Evolutionary conservation across 108 stramenopile species (phyloP).

Genomic region (Cyclostephanos invisitatus): DNA sequence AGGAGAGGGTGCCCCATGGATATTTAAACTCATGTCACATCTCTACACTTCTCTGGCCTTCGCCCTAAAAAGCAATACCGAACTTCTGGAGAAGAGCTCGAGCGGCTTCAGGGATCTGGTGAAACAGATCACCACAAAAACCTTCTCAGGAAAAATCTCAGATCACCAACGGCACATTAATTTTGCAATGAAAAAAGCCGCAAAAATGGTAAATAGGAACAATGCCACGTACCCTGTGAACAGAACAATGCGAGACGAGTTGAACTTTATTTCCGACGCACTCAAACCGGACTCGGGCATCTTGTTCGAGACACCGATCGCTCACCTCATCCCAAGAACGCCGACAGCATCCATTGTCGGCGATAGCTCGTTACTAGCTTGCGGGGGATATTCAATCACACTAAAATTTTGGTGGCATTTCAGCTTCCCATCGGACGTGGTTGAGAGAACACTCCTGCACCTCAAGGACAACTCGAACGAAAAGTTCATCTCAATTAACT

Average conservation of each 20-base stretch:
- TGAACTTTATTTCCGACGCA: not conserved
- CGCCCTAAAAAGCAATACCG: slow-evolving; percentile 1
- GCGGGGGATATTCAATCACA: not conserved
- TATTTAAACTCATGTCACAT: slow-evolving; percentile 15
- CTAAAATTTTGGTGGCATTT: slow-evolving; percentile 19
- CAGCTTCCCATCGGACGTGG: slow-evolving; percentile 1
- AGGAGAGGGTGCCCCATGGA: slow-evolving; percentile 12
- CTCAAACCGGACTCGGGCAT: not conserved
- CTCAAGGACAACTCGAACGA: not conserved
- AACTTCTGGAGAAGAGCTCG: not conserved
- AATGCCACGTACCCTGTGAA: not conserved
- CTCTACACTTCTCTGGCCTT: slow-evolving; percentile 17
- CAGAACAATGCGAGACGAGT: slow-evolving; percentile 11
- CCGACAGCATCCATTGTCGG: not conserved
- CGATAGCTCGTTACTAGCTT: not conserved
- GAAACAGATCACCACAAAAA: not conserved
- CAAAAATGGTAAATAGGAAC: not conserved
- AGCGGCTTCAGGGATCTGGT: not conserved
- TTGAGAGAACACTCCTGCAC: not conserved
- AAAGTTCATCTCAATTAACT: not conserved
- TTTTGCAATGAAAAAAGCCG: not conserved
- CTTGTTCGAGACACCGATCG: not conserved
- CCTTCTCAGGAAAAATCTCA: not conserved
- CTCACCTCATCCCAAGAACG: slow-evolving; percentile 5
- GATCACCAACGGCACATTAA: not conserved